Conservation (phyloP, 2,329 filamentous ascomycete species). For the Mycosphaerella arachidis region DNA sequence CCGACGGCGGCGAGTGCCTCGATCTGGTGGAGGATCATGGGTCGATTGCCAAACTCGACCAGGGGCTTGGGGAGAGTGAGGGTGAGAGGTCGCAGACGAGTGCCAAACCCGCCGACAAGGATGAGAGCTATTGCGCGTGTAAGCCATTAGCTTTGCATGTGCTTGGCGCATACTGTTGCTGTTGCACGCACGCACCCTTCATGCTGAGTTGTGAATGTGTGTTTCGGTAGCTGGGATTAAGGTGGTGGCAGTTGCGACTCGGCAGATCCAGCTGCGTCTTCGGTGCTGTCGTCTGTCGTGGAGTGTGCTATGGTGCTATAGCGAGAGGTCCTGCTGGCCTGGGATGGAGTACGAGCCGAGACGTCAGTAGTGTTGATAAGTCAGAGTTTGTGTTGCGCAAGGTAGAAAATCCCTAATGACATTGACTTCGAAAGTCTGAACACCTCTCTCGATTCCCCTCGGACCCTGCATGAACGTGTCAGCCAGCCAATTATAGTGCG, state of each 20-base stretch:
- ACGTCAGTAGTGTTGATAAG: background rate
- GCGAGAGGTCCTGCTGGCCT: conserved; percentile 20
- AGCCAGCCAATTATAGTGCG: too few species aligned
- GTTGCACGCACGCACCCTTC: conserved; percentile 22
- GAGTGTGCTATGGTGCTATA: conserved; percentile 4
- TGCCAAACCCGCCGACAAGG: conserved; percentile 98
- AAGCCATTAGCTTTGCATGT: conserved; percentile 12
- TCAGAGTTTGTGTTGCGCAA: background rate
- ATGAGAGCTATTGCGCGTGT: conserved; percentile 68
- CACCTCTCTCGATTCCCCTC: too few species aligned
- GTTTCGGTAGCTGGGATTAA: conserved; percentile 5
- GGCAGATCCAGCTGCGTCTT: conserved; percentile 13
- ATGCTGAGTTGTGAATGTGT: conserved; percentile 12
- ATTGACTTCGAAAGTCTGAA: too few species aligned
- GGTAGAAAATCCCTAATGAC: background rate
- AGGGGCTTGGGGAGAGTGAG: conserved; percentile 95
- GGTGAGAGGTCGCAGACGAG: conserved; percentile 92
- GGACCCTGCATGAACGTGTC: too few species aligned
- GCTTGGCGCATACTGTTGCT: background rate
- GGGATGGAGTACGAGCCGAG: conserved; percentile 34
- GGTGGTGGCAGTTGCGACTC: background rate
- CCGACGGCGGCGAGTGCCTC: conserved; percentile 89
- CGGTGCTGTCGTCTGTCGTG: background rate
- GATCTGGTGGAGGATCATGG: conserved; percentile 98
- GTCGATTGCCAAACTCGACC: conserved; percentile 97